These are phyloP conservation scores for Dactylonectria estremocensis DNA, from an alignment of 2,329 filamentous ascomycete genomes.

Conservation along the genomic window DNA sequence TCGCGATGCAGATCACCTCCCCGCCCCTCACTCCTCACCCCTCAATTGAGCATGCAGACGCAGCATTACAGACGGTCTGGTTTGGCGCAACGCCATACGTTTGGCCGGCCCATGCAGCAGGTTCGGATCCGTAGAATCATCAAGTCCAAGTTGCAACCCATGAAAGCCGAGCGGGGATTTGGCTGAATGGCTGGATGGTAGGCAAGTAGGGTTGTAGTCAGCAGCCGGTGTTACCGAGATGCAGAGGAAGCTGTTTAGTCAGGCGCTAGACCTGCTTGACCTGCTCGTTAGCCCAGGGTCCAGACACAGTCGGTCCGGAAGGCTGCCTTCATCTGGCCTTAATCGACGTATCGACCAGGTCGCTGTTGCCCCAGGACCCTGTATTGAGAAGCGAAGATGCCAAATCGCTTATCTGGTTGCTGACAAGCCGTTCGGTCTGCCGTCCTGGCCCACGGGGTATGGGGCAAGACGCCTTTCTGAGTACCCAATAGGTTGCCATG, in stretches of 20 bases:
- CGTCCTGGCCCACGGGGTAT: background rate
- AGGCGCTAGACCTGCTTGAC: background rate
- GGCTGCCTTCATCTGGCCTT: background rate
- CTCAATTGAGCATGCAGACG: constrained; percentile 23
- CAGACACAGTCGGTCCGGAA: constrained; percentile 17
- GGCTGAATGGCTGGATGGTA: constrained; percentile 7
- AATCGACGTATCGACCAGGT: background rate
- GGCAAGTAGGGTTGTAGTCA: background rate
- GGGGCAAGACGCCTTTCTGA: background rate
- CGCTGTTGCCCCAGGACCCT: constrained; percentile 9
- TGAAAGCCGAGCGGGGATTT: constrained; percentile 8
- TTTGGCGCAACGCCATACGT: constrained; percentile 14
- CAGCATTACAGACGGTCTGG: constrained; percentile 5
- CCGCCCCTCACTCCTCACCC: constrained; percentile 12
- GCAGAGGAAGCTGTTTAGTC: constrained; percentile 11
- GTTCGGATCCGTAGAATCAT: constrained; percentile 23
- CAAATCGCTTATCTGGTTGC: constrained; percentile 15
- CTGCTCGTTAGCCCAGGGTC: background rate
- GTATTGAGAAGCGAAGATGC: constrained; percentile 2
- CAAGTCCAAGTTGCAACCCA: background rate
- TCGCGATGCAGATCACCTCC: constrained; percentile 19
- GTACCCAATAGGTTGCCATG: background rate
- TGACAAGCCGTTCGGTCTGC: background rate
- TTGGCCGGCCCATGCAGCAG: constrained; percentile 19
- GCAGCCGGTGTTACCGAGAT: constrained; percentile 25